Conservation (phyloP, 257 asterid species). For the Ligustrum vulgare region DNA sequence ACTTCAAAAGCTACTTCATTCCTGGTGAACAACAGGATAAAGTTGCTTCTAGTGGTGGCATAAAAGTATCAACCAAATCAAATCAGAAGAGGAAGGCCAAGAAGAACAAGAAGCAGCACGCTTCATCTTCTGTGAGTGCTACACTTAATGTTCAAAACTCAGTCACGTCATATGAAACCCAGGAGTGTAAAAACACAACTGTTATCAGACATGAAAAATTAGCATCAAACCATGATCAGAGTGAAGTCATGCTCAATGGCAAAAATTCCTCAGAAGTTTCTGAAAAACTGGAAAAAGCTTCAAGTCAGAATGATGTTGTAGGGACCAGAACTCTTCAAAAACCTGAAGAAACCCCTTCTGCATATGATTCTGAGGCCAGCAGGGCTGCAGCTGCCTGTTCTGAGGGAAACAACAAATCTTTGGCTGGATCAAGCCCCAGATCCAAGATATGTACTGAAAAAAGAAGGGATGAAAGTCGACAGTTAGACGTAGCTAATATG, state of each 20-base stretch:
- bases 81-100: conserved; percentile 19
- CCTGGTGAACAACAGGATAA: conserved; percentile 34
- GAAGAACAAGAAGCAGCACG: conserved; percentile 24
- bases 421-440: conserved; percentile 37
- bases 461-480: conserved; percentile 27
- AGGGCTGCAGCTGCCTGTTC: conserved; percentile 22
- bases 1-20: conserved; percentile 64
- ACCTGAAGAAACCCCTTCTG: conserved; percentile 25
- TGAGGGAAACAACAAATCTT: conserved; percentile 32
- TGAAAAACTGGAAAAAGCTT: conserved; percentile 30
- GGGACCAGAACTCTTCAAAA: conserved; percentile 27
- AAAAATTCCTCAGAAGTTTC: conserved; percentile 26
- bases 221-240: conserved; percentile 24
- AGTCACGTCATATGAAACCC: conserved; percentile 24
- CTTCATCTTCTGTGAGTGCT: conserved; percentile 34
- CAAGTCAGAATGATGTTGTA: conserved; percentile 24
- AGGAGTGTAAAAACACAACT: conserved; percentile 25
- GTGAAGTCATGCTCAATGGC: conserved; percentile 15
- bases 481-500: conserved; percentile 26
- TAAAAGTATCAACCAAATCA: conserved; percentile 25
- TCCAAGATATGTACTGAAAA: conserved; percentile 26
- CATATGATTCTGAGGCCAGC: conserved; percentile 19
- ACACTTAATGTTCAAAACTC: conserved; percentile 30
- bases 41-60: conserved; percentile 27
- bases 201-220: conserved; percentile 26